Evolutionary conservation across 331 rosid species (phyloP), one percentile per base, ranked within the genome.

Genomic region (Saraca asoca): DNA sequence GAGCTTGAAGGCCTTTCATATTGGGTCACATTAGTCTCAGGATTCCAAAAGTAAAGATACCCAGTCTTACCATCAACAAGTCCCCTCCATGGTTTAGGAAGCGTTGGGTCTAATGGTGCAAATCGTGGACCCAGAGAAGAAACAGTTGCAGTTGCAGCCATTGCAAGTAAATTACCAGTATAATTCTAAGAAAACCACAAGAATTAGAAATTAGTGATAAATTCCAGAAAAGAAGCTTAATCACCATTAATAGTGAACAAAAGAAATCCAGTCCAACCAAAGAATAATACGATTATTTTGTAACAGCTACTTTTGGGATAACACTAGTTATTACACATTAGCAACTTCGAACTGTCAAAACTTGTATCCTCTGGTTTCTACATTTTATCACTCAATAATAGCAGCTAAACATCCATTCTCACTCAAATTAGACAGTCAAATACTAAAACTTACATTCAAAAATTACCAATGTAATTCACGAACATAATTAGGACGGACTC

Each of bases 31-130:
- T 94, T 94, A 41, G 99, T 94, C 82, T 83, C 99, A 0, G 99
- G 99, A 75, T 94, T 94, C 99, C 99, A 94, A 70, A 88, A 94
- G 87, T 94, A 94, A 29, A 94, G 92, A 74, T 88, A 94, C 55
- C 99, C 99, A 4, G 99, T 94, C 81, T 90, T 94, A 7, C 99
- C 99, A 81, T 94, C 99, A 66, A 94, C 97, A 42, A 94, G 93
- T 52, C 99, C 99, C 59, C 71, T 72, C 99, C 99, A 94, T 29
- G 99, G 99, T 66, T 85, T 90, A 8, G 99, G 99, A 7, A 94
- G 97, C 8, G 97, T 85, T 7, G 99, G 99, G 55, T 94, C 99
- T 4, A 81, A 85, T 1, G 99, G 99, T 2, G 97, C 99, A 81
- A 88, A 94, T 35, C 99, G 85, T 1, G 97, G 97, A 77, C 91